Evolutionary conservation across 192 early-diverging fungal genomes (phyloP).

Genomic region (Diversispora epigaea): DNA sequence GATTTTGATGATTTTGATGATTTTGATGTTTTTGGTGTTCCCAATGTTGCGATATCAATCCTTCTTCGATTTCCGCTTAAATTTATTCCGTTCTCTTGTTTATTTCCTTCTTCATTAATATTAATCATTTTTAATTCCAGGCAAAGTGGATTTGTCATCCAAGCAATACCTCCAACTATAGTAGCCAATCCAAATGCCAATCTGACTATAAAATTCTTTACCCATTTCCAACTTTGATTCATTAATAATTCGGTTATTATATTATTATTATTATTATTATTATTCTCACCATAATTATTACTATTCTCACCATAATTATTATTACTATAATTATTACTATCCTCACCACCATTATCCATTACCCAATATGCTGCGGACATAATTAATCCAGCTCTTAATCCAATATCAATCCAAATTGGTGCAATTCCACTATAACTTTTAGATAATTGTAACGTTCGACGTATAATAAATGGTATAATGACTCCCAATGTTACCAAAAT

Average conservation of each 20-base stretch:
- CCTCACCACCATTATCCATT: slow-evolving; percentile 44
- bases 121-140: slow-evolving; percentile 48
- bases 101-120: slow-evolving; percentile 10
- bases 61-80: too few species aligned
- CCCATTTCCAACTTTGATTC: slow-evolving; percentile 20
- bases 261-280: too few species aligned
- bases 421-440: slow-evolving; percentile 57
- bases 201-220: slow-evolving; percentile 52
- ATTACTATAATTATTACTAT: not conserved
- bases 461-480: slow-evolving; percentile 42
- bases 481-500: slow-evolving; percentile 48
- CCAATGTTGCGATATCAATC: too few species aligned
- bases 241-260: not conserved
- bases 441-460: slow-evolving; percentile 44
- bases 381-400: slow-evolving; percentile 56
- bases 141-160: slow-evolving; percentile 56
- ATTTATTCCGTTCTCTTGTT: not conserved
- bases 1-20: not conserved
- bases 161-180: slow-evolving; percentile 51
- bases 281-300: too few species aligned
- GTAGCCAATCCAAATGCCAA: slow-evolving; percentile 56
- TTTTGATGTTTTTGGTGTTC: too few species aligned
- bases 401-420: slow-evolving; percentile 55
- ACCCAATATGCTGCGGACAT: slow-evolving; percentile 57
- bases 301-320: too few species aligned